Percentiles rank a stretch among this genome's conserved stretches.
Conservation (phyloP, 2,329 filamentous ascomycete species). For the Exophiala mesophila region DNA sequence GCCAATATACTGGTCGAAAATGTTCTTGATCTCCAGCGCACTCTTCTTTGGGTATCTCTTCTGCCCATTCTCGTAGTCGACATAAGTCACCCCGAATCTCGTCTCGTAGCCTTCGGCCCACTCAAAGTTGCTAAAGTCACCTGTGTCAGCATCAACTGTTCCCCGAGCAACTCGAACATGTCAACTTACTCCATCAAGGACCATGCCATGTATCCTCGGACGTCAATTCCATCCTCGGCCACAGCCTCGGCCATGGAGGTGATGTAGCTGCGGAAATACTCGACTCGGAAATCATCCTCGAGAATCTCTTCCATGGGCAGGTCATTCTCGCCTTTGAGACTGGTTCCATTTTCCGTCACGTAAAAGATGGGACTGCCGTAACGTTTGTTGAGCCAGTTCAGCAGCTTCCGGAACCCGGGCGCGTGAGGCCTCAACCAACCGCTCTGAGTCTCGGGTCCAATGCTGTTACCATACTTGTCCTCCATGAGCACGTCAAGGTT, state of each 20-base stretch:
- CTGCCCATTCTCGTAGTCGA: conserved; percentile 75
- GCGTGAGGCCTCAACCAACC: conserved; percentile 75
- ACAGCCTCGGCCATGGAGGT: conserved; percentile 69
- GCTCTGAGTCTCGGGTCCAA: conserved; percentile 77
- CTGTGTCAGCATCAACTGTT: conserved; percentile 3
- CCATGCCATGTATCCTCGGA: conserved; percentile 79
- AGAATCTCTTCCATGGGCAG: conserved; percentile 61
- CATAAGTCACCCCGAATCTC: conserved; percentile 75
- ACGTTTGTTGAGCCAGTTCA: conserved; percentile 71
- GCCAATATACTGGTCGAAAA: conserved; percentile 67
- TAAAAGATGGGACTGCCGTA: conserved; percentile 75
- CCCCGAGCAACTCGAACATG: background rate
- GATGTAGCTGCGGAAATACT: conserved; percentile 76
- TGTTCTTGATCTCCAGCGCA: conserved; percentile 62
- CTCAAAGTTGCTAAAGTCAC: conserved; percentile 64
- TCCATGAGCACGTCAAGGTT: conserved; percentile 69
- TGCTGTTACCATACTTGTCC: conserved; percentile 66
- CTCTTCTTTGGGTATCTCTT: conserved; percentile 81
- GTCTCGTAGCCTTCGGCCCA: conserved; percentile 91
- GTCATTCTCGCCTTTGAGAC: conserved; percentile 76
- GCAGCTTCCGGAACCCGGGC: conserved; percentile 69
- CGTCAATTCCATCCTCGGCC: conserved; percentile 68
- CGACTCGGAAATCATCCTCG: conserved; percentile 73
- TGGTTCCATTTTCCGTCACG: conserved; percentile 85
- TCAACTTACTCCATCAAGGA: conserved; percentile 69